These are phyloP conservation scores for Coemansia sp. DNA, from an alignment of 192 early-diverging fungal species.

Conservation along the genomic window DNA sequence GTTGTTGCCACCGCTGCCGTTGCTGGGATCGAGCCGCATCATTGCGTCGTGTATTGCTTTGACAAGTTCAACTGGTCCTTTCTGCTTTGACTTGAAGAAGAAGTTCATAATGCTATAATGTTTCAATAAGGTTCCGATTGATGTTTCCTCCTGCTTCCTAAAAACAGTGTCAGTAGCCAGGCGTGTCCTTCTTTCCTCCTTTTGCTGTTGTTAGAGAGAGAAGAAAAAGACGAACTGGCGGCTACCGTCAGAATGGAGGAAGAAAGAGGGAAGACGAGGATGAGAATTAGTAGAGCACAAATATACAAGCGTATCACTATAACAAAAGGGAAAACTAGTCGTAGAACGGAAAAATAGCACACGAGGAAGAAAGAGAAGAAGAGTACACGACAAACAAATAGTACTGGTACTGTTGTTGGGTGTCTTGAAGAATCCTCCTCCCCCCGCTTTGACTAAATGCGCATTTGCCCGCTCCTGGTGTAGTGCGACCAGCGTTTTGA, in stretches of 20 bases:
- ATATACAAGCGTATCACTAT: neutral
- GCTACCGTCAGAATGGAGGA: conserved; percentile 8
- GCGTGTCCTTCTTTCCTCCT: neutral
- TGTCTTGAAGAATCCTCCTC: too few species aligned
- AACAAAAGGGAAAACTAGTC: neutral
- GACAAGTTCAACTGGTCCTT: conserved; percentile 87
- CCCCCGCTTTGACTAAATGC: too few species aligned
- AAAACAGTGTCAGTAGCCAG: neutral
- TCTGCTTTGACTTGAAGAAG: conserved; percentile 79
- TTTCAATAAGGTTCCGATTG: neutral
- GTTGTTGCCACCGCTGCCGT: conserved; percentile 28
- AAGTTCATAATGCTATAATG: conserved; percentile 61
- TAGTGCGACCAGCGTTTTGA: neutral
- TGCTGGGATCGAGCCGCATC: conserved; percentile 59
- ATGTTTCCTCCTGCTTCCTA: neutral
- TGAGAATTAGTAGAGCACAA: neutral
- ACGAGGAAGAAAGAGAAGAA: neutral
- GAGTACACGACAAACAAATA: too few species aligned
- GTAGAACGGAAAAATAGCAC: neutral
- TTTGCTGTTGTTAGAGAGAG: neutral
- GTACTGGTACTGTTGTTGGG: too few species aligned
- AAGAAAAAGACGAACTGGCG: conserved; percentile 2
- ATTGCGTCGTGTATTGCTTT: conserved; percentile 84
- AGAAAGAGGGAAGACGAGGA: neutral
- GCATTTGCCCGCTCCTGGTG: neutral